Evolutionary conservation across 257 asterid genomes (phyloP).

Genomic region (Leptodermis oblonga): DNA sequence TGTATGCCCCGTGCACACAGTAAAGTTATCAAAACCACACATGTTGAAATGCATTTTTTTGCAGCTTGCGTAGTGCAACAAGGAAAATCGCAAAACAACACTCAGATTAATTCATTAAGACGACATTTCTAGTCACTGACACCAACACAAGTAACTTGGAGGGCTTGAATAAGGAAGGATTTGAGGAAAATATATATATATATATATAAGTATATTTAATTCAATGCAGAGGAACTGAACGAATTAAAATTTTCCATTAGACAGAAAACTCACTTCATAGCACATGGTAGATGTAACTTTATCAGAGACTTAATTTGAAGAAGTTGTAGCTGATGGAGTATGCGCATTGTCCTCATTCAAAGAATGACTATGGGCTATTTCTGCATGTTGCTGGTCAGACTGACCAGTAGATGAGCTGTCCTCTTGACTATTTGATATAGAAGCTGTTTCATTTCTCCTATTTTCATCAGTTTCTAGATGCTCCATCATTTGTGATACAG

Average conservation of each 20-base stretch:
- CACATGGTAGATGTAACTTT: slow-evolving; percentile 15
- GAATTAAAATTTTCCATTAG: not conserved
- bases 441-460: slow-evolving; percentile 30
- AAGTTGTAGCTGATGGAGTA: slow-evolving; percentile 45
- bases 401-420: slow-evolving; percentile 24
- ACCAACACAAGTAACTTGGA: not conserved
- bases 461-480: slow-evolving; percentile 56
- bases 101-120: not conserved
- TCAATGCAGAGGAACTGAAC: not conserved
- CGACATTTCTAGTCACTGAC: not conserved
- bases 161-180: not conserved
- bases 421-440: slow-evolving; percentile 32
- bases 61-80: too few species aligned
- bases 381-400: slow-evolving; percentile 26
- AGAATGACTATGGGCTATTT: slow-evolving; percentile 27
- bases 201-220: not conserved
- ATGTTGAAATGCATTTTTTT: not conserved
- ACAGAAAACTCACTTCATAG: slow-evolving; percentile 16
- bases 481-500: slow-evolving; percentile 56
- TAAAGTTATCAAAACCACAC: not conserved
- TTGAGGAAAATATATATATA: not conserved
- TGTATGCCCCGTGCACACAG: not conserved
- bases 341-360: slow-evolving; percentile 33
- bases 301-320: slow-evolving; percentile 38
- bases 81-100: not conserved